Conservation (phyloP, 163 green algal genomes). For the Chlamydomonas reinhardtii region DNA sequence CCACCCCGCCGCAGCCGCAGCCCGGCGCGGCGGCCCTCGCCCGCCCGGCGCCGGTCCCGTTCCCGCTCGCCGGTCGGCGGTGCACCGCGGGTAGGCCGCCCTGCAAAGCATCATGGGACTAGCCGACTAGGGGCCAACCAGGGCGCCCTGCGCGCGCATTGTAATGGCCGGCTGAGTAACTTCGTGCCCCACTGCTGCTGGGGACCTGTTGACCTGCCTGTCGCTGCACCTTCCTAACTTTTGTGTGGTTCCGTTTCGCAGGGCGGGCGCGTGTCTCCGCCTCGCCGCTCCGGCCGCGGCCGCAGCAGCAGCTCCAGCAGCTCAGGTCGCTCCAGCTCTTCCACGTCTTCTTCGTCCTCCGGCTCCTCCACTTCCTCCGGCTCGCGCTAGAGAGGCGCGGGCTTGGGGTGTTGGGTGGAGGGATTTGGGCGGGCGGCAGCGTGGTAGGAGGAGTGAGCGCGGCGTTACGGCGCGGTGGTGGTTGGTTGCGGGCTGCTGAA, state of each 20-base stretch:
- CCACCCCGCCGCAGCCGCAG: constrained; percentile 35
- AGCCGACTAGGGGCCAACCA: too few species aligned
- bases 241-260: background rate
- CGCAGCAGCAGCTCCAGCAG: constrained; percentile 39
- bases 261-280: constrained; percentile 13
- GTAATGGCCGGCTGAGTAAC: too few species aligned
- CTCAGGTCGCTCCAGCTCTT: constrained; percentile 30
- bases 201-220: too few species aligned
- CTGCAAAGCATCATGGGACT: too few species aligned
- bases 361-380: constrained; percentile 27
- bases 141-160: too few species aligned
- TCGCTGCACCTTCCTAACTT: background rate
- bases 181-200: too few species aligned
- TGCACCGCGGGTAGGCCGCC: constrained; percentile 20
- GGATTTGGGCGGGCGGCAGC: background rate
- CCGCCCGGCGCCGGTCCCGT: constrained; percentile 1
- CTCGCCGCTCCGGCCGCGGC: constrained; percentile 7
- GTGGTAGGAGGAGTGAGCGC: too few species aligned
- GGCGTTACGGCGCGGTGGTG: too few species aligned
- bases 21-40: constrained; percentile 21
- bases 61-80: constrained; percentile 11
- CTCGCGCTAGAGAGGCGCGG: constrained; percentile 1
- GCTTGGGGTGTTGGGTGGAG: background rate
- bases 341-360: constrained; percentile 22
- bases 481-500: too few species aligned